Evolutionary conservation across 768 basidiomycete species (phyloP), one percentile per base, ranked within the genome.

Genomic region (Trametes coccinea): DNA sequence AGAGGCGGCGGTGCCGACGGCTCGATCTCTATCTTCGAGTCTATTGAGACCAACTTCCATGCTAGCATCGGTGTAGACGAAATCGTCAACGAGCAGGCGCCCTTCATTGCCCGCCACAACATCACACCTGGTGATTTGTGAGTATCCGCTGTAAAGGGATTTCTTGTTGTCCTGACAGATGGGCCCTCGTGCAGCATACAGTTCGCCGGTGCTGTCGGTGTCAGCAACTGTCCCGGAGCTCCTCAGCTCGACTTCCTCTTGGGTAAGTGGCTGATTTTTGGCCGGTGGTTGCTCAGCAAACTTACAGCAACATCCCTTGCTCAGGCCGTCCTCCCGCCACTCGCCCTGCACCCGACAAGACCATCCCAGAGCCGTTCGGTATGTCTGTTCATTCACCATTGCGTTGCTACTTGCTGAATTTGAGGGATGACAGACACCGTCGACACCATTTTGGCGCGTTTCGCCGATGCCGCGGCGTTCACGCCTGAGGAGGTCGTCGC

Each of bases 51-150:
- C 22, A 22, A 22, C 22, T 22, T 22, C 22, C 22, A 22, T 22
- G 22, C 22, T 22, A 22, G 22, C 22, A 22, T 62, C 17, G 80
- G 80, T 33, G 63, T 67, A 66, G 76, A 79, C 56, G 78, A 76
- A 14, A 77, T 80, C 57, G 72, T 81, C 34, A 73, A 74, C 7
- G 70, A 62, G 3, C 74, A 79, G 58, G 71, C 68, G 30, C 74
- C 73, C 9, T 71, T 80, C 69, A 60, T 77, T 34, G 63, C 65
- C 14, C 70, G 68, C 31, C 72, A 78, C 66, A 74, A 77, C 63
- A 71, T 79, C 40, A 70, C 75, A 11, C 63, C 77, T 27, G 81
- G 79, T 41, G 82, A 83, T 69, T 77, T 83, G 81, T 82, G 53
- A 60, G 77, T 3, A 16, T 14, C 30, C 14, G 5, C 45, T 5